phyloP scores from a whole-genome alignment of 2,329 filamentous ascomycete species.

The Ilyonectria destructans region DNA sequence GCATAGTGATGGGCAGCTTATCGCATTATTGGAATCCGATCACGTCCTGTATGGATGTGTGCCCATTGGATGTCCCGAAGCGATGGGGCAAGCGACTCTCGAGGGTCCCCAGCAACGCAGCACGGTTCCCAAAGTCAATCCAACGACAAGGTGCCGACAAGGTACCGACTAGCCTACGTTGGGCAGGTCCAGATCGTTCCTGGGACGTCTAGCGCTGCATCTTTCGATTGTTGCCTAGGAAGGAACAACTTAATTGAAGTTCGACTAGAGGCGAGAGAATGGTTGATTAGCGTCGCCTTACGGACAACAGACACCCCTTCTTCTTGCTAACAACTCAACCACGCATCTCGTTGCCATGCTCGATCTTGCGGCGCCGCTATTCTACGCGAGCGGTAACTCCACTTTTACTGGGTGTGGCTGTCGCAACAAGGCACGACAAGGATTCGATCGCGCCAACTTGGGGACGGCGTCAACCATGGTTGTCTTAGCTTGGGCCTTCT shows the following conservation, averaged over 20 bases:
- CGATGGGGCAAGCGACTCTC: background rate
- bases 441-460: background rate
- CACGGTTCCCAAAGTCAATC: conserved; percentile 6
- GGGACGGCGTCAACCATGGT: conserved; percentile 5
- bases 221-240: conserved; percentile 4
- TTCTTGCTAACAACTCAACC: background rate
- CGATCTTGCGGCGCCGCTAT: conserved; percentile 12
- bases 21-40: conserved; percentile 21
- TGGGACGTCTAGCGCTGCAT: background rate
- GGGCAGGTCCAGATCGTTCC: conserved; percentile 22
- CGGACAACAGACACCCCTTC: conserved; percentile 15
- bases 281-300: conserved; percentile 22
- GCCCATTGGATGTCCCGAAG: conserved; percentile 29
- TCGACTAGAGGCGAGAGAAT: background rate
- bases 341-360: conserved; percentile 1
- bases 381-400: conserved; percentile 9
- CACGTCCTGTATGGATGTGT: background rate
- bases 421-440: background rate
- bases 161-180: conserved; percentile 24
- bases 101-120: background rate
- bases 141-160: background rate
- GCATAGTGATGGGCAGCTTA: conserved; percentile 5
- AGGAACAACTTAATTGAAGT: background rate
- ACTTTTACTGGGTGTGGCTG: conserved; percentile 14
- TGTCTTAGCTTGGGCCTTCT: background rate